Evolutionary conservation across 305 asterid genomes (phyloP).

Genomic region (Fraxinus albicans): DNA sequence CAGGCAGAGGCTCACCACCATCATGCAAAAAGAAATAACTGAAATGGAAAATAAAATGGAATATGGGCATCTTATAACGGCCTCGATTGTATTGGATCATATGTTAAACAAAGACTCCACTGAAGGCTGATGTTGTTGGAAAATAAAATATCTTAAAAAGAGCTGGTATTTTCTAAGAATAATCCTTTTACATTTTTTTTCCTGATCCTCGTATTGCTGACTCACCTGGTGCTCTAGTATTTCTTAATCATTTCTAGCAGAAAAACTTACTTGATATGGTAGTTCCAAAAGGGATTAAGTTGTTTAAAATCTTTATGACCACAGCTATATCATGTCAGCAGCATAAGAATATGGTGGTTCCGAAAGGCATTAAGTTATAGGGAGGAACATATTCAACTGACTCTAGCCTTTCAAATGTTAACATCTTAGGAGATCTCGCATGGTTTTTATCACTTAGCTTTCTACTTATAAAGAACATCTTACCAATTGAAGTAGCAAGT

Average conservation of each 20-base stretch:
- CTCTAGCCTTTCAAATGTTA: not conserved
- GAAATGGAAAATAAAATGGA: not conserved
- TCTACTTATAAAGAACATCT: not conserved
- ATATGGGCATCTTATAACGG: not conserved
- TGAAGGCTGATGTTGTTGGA: not conserved
- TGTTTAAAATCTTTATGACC: not conserved
- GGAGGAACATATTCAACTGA: not conserved
- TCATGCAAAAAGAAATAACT: not conserved
- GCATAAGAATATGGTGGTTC: not conserved
- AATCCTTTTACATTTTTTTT: not conserved
- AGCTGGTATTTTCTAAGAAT: not conserved
- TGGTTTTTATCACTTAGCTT: not conserved
- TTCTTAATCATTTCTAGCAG: not conserved
- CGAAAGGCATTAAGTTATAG: not conserved
- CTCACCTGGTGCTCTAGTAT: not conserved
- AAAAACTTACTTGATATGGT: not conserved
- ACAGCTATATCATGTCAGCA: not conserved
- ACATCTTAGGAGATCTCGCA: not conserved
- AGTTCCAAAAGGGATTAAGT: not conserved
- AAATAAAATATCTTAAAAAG: not conserved
- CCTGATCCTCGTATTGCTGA: not conserved
- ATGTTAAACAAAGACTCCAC: not conserved
- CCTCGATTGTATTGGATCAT: not conserved
- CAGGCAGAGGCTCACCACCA: not conserved
- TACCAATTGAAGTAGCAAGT: not conserved